phyloP scores from a whole-genome alignment of 2,329 filamentous ascomycete species.

The Aureobasidium pullulans region DNA sequence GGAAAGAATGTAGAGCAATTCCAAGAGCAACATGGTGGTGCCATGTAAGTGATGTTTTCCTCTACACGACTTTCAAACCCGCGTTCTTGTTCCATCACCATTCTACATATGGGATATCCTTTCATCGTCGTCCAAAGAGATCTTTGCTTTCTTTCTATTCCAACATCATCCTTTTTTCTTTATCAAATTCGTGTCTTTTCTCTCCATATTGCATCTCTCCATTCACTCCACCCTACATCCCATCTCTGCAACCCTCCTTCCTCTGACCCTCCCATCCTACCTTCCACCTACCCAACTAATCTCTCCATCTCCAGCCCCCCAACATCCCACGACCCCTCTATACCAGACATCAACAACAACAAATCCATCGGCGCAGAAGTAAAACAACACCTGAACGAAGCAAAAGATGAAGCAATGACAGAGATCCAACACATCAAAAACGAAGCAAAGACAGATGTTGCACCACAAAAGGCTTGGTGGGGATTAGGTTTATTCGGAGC shows the following conservation, averaged over 20 bases:
- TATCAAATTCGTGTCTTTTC: too few relatives aligned
- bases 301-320: not conserved
- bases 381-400: not conserved
- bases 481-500: slow-evolving; percentile 12
- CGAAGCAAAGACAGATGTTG: slow-evolving; percentile 10
- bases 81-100: too few relatives aligned
- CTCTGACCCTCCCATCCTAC: not conserved
- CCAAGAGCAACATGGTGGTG: slow-evolving; percentile 15
- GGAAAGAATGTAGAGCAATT: slow-evolving; percentile 14
- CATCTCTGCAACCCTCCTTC: too few relatives aligned
- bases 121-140: too few relatives aligned
- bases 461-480: slow-evolving; percentile 15
- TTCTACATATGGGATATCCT: too few relatives aligned
- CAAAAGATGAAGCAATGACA: not conserved
- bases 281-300: not conserved
- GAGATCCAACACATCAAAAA: not conserved
- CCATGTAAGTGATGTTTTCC: not conserved
- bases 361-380: slow-evolving; percentile 9
- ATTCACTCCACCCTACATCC: too few relatives aligned
- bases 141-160: too few relatives aligned
- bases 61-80: too few relatives aligned
- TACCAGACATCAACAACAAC: slow-evolving; percentile 7
- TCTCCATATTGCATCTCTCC: too few relatives aligned
- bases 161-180: too few relatives aligned
- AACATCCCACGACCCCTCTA: slow-evolving; percentile 15